Conservation (phyloP, 176 grass and related monocot genomes). For the Carex scoparia region DNA sequence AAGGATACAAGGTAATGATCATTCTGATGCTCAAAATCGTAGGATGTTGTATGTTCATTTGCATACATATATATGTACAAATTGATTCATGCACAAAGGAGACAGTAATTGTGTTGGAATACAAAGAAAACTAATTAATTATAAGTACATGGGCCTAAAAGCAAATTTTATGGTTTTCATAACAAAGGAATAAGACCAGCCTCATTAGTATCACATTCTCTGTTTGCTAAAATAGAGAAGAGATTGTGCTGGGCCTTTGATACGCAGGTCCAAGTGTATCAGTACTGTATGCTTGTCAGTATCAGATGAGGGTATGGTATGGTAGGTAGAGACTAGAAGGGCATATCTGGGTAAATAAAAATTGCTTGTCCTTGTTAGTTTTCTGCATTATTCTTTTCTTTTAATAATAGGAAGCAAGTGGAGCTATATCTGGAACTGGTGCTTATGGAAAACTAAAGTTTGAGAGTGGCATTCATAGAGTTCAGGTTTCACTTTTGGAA, state of each 20-base stretch:
- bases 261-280: neutral
- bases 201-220: neutral
- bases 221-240: neutral
- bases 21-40: too few relatives aligned
- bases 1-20: slow-evolving; percentile 80
- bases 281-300: neutral
- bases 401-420: slow-evolving; percentile 77
- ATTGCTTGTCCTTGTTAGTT: neutral
- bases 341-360: neutral
- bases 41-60: too few relatives aligned
- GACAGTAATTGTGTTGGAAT: neutral
- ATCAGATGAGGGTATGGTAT: neutral
- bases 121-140: neutral
- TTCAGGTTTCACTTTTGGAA: slow-evolving; percentile 56
- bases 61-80: too few relatives aligned
- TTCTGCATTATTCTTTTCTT: slow-evolving; percentile 15
- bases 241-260: neutral
- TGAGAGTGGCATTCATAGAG: slow-evolving; percentile 92
- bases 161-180: neutral
- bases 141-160: neutral
- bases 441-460: slow-evolving; percentile 82
- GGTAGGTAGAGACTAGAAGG: neutral
- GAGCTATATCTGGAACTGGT: slow-evolving; percentile 76
- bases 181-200: neutral
- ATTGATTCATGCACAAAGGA: too few relatives aligned